Evolutionary conservation across 441 rosid genomes (phyloP).

Genomic region (Flueggea neowawraea): DNA sequence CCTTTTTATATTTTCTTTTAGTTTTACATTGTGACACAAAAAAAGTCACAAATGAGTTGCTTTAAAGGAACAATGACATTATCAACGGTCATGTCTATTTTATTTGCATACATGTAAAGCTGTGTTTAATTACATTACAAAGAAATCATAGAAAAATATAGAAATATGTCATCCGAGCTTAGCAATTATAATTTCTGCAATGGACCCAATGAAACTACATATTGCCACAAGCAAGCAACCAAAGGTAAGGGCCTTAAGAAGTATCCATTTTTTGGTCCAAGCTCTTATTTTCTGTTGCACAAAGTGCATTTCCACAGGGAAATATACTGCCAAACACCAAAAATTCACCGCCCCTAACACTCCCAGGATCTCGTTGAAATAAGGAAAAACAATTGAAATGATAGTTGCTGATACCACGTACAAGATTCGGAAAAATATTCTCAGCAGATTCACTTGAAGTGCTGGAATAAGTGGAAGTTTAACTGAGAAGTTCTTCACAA

Average conservation of each 20-base stretch:
- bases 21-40: no score
- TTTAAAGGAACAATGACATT: no score
- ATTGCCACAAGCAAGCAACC: constrained; percentile 17
- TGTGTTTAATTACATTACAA: no score
- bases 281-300: constrained; percentile 37
- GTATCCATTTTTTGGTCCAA: constrained; percentile 42
- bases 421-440: constrained; percentile 31
- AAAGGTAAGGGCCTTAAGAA: constrained; percentile 27
- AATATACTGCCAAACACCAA: constrained; percentile 46
- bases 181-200: constrained; percentile 36
- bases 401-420: constrained; percentile 31
- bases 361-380: constrained; percentile 56
- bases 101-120: no score
- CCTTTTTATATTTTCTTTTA: no score
- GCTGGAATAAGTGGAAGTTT: constrained; percentile 26
- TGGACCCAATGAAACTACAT: constrained; percentile 31
- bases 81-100: no score
- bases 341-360: constrained; percentile 40
- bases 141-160: no score
- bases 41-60: no score
- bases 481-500: constrained; percentile 18
- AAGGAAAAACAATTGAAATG: constrained; percentile 41
- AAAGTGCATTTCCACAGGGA: constrained; percentile 49
- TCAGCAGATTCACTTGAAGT: constrained; percentile 24
- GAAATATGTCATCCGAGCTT: constrained; percentile 12